Base-by-base conservation (phyloP, 257 asterid genomes). In the Oldenlandia corymbosa region DNA sequence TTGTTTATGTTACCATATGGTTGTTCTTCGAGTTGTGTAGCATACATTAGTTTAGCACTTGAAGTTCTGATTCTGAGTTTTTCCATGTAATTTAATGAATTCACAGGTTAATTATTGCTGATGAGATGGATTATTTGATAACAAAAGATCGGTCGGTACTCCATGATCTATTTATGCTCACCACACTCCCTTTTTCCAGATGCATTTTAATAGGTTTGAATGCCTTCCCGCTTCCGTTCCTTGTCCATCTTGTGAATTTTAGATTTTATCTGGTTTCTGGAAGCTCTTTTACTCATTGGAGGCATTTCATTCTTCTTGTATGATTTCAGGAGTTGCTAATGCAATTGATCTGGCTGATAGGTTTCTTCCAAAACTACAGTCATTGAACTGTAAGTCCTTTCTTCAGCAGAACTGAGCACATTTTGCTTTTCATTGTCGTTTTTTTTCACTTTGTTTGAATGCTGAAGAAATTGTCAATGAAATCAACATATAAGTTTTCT, bases 321-420 rank as follows among this genome's bases (percentile, higher is more conserved):
- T 55, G 71, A 74, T 66, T 76, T 45, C 94, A 93, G 97, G 99
- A 76, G 79, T 90, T 36, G 96, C 97, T 46, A 93, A 93, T 83
- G 96, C 99, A 50, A 93, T 93, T 76, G 97, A 93, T 78, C 75
- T 93, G 58, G 97, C 99, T 11, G 96, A 90, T 76, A 85, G 87
- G 70, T 93, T 93, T 82, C 95, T 93, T 32, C 97, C 97, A 24
- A 93, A 88, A 73, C 80, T 93, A 66, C 94, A 85, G 69, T 80
- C 92, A 10, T 71, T 87, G 68, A 93, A 81, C 62, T 90, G 99
- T 93, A 79, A 93, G 99, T 82, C 48, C 60, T 75, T 60, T 31
- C 45, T 57, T 70, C 52, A 53, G 48, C 57, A 50, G 50, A 31
- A 61, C 39, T 3, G 6, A 34, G 39, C 9, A 34, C 4, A 4